Evolutionary conservation across 2,329 filamentous ascomycete species (phyloP), one percentile per base, ranked within the genome.

Genomic region (Colletotrichum orchidophilum): DNA sequence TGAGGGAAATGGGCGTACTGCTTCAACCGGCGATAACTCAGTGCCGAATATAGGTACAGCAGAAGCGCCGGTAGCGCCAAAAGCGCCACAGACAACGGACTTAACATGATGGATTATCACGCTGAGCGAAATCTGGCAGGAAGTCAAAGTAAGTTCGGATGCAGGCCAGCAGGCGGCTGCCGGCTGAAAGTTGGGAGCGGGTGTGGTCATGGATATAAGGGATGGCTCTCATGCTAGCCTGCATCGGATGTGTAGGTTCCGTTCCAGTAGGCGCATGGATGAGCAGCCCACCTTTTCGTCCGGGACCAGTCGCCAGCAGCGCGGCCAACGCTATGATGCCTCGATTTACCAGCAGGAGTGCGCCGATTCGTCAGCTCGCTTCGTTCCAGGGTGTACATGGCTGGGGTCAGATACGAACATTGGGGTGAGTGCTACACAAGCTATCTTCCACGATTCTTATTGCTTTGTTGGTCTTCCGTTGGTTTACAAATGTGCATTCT

Each of bases 11-110:
- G 42, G 12, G 55, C 72, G 12, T 58, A 66, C 26, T 73, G 72
- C 21, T 68, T 71, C 29, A 72, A 50, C 12, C 72, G 60, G 53
- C 64, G 72, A 6, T 73, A 73, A 4, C 26, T 49, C 21, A 73
- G 11, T 3, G 55, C 55, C 1, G 33, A 61, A 9, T 72, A 70
- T 4, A 73, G 26, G 21, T 73, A 70, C 1, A 72, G 8, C 12
- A 64, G 27, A 27, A 70, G 33, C 21, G 60, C 69, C 1, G 57
- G 33, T 8, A 66, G 52, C 35, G 63, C 72, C 11, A 72, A 18
- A 18, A 67, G 61, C 42, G 64, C 35, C 15, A 73, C 15, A 5
- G 35, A 27, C 15, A 42, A 11, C 7, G 31, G 33, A n/a, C 24
- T 55, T 5, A 61, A 24, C 72, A 73, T 73, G 39, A 4, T 53